phyloP scores from a whole-genome alignment of 306 rosid genomes.

The Vigna hirtella region DNA sequence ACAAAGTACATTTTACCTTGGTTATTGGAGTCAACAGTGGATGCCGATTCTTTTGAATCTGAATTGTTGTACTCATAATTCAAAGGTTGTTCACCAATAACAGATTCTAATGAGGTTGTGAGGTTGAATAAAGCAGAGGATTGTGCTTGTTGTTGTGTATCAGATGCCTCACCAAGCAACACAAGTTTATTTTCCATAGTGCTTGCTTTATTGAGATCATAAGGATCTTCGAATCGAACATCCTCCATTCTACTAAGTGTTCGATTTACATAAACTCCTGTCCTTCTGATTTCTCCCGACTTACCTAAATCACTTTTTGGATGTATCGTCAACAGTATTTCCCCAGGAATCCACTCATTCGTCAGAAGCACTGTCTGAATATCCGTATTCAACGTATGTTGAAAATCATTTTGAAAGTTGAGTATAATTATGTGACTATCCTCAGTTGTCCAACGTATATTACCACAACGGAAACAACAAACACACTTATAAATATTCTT shows the following conservation, averaged over 20 bases:
- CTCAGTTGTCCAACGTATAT: neutral
- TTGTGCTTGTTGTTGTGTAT: neutral
- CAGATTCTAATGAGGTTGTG: neutral
- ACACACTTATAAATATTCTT: neutral
- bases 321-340: no score
- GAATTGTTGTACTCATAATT: neutral
- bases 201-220: neutral
- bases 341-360: slow-evolving; percentile 14
- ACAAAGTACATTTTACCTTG: neutral
- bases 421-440: neutral
- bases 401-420: neutral
- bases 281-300: neutral
- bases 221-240: neutral
- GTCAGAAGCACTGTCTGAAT: neutral
- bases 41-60: neutral
- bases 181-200: neutral
- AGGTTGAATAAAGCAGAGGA: neutral
- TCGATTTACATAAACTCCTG: slow-evolving; percentile 4
- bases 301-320: no score
- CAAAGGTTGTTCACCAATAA: neutral
- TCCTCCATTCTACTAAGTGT: neutral
- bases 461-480: neutral
- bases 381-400: neutral
- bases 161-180: neutral
- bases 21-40: neutral